Percentiles rank a stretch among this genome's conserved stretches.
phyloP scores from a whole-genome alignment of 352 stramenopile species.

The Peronosclerospora sorghi region DNA sequence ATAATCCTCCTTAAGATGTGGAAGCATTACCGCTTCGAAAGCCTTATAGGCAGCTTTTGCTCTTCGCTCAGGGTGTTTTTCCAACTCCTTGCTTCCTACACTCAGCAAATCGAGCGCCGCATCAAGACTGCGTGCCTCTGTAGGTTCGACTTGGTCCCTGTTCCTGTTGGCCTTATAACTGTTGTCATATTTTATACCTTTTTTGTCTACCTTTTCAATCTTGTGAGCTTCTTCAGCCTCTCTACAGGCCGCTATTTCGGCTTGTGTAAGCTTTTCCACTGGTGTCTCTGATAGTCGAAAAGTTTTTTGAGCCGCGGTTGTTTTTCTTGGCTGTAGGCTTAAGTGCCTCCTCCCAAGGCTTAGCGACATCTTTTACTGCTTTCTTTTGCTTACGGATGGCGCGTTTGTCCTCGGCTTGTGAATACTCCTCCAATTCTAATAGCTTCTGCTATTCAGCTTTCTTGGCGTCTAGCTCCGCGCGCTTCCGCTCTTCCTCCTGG shows the following conservation, averaged over 20 bases:
- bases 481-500: constrained; percentile 54
- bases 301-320: constrained; percentile 39
- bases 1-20: constrained; percentile 56
- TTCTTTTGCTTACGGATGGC: constrained; percentile 68
- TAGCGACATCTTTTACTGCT: constrained; percentile 40
- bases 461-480: constrained; percentile 46
- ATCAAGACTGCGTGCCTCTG: constrained; percentile 52
- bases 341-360: constrained; percentile 64
- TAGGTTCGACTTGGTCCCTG: constrained; percentile 24
- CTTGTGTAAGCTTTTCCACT: constrained; percentile 45
- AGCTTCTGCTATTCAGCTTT: constrained; percentile 67
- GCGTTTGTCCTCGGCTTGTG: constrained; percentile 44
- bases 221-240: constrained; percentile 29
- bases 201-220: constrained; percentile 34
- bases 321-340: constrained; percentile 52
- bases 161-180: constrained; percentile 50
- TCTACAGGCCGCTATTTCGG: constrained; percentile 32
- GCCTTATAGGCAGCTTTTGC: constrained; percentile 75
- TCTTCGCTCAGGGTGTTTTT: constrained; percentile 57
- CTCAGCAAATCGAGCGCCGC: constrained; percentile 49
- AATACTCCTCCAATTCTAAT: constrained; percentile 52
- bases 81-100: constrained; percentile 32
- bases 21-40: constrained; percentile 65
- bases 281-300: constrained; percentile 10
- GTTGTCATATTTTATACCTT: constrained; percentile 55